These are phyloP conservation scores for Brettanomyces nanus DNA, from an alignment of 805 yeast species.

Conservation along the genomic window DNA sequence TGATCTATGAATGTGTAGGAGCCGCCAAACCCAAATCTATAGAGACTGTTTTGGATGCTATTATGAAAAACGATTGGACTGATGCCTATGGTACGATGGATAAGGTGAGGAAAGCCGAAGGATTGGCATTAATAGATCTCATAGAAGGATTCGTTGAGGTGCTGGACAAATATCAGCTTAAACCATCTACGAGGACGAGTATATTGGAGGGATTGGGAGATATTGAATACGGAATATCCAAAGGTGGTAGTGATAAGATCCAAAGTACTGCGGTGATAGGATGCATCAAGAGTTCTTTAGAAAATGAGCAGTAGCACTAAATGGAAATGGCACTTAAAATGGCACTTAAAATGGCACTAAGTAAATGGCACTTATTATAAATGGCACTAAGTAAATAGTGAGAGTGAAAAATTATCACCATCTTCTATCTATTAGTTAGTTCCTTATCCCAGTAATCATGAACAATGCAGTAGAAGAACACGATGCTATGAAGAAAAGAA, in stretches of 20 bases:
- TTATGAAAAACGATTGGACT: conserved; percentile 83
- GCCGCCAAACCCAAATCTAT: conserved; percentile 89
- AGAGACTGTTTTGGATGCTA: conserved; percentile 63
- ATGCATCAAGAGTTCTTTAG: conserved; percentile 64
- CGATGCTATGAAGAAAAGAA: conserved; percentile 20
- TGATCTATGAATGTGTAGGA: conserved; percentile 92
- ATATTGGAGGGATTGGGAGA: conserved; percentile 72
- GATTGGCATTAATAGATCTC: conserved; percentile 84
- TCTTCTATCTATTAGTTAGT: no score
- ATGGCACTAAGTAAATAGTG: background rate
- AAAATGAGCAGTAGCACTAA: no score
- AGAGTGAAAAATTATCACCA: no score
- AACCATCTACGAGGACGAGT: conserved; percentile 49
- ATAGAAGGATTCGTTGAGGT: conserved; percentile 69
- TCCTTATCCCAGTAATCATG: background rate
- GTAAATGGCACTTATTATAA: no score
- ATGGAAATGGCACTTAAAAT: no score
- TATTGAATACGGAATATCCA: conserved; percentile 82
- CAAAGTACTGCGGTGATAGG: conserved; percentile 90
- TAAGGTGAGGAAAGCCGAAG: conserved; percentile 61
- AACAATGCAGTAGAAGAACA: conserved; percentile 2
- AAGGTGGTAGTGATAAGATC: conserved; percentile 87
- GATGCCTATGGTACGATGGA: conserved; percentile 61
- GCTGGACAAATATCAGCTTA: conserved; percentile 59
- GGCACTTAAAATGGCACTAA: conserved; percentile 6